Evolutionary conservation across 2,329 filamentous ascomycete species (phyloP), one percentile per base, ranked within the genome.

Genomic region (Alternaria dauci): DNA sequence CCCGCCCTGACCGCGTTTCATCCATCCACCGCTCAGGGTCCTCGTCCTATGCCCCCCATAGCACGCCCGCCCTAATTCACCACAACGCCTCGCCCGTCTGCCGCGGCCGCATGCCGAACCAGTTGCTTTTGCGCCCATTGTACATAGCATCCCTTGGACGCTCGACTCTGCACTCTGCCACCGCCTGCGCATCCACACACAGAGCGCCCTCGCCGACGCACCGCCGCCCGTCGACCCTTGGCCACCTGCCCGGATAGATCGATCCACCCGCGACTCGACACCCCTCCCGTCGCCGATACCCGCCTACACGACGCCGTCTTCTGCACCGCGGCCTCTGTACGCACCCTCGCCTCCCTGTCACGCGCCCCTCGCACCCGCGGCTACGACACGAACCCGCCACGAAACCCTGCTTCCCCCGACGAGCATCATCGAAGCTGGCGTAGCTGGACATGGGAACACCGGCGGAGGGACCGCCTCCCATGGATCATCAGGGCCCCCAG

Each of bases 391-490:
- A 52, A 25, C 36, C 44, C 59, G 9, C 52, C 54, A 25, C 52
- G 38, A 30, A 30, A 53, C 36, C 47, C 55, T 51, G 41, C 46
- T 46, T 39, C 42, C 46, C 46, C n/a, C 55, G 44, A 58, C 7
- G 38, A 18, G 50, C 32, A 48, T 58, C 41, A 48, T 50, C 62
- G 63, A 64, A 63, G 57, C 71, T 75, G 73, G 71, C 69, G 68
- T 66, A 67, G 56, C 42, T 62, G 54, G 65, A 61, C 67, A 77
- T 77, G 73, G 72, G 69, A 69, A 71, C 70, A 71, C 75, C 74
- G 66, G 70, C 71, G 68, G 73, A 76, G 68, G 75, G 72, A 58
- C 72, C 61, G 69, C 75, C 75, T 66, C 70, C 71, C 58, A 73
- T 73, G 72, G 75, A 76, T 57, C 63, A 66, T 55, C 72, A 73